Evolutionary conservation across 805 yeast species (phyloP), one percentile per base, ranked within the genome.

Genomic region (Wickerhamomyces mucosus): DNA sequence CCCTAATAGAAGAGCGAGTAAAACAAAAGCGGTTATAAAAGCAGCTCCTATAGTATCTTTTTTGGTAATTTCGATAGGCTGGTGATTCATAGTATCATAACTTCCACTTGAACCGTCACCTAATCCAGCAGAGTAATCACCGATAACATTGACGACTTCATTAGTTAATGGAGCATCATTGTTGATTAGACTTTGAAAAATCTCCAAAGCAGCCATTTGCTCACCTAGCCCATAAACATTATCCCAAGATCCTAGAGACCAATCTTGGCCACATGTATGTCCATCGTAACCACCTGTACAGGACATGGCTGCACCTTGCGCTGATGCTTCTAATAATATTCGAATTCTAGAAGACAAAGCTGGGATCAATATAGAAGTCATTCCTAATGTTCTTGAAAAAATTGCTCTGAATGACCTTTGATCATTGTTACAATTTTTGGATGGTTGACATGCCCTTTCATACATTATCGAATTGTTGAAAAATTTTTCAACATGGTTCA

Each of bases 1-100:
- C n/a, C 86, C 74, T 15, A 72, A 81, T 14, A 75, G 45, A 10
- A 84, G 45, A 3, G 64, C 49, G 2, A 68, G 65, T 40, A 84
- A 52, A 1, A 79, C 75, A 7, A 82, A 53, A 0, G 85, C 89
- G 0, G 97, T 89, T 24, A 83, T 54, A 12, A 86, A 61, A 23
- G 86, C 94, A 1, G 96, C 96, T 28, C 96, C 97, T 1, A 81
- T 95, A 42, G 66, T 69, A 50, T 83, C 95, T 33, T 69, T 73
- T 1, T 61, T 51, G 1, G 69, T 56, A 21, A 85, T 71, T 0
- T 53, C 57, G 28, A 76, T 50, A 27, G 50, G 51, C 40, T 72
- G 28, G 32, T 32, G 53, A 11, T 23, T 23, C 4, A 23, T 15
- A 7, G 10, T 6, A 23, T 23, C 26, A 37, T 38, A 46, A 43